Percentiles rank a stretch among this genome's conserved stretches.
These are phyloP conservation scores for Metschnikowia drakensbergensis DNA, from an alignment of 805 yeast species.

Conservation along the genomic window DNA sequence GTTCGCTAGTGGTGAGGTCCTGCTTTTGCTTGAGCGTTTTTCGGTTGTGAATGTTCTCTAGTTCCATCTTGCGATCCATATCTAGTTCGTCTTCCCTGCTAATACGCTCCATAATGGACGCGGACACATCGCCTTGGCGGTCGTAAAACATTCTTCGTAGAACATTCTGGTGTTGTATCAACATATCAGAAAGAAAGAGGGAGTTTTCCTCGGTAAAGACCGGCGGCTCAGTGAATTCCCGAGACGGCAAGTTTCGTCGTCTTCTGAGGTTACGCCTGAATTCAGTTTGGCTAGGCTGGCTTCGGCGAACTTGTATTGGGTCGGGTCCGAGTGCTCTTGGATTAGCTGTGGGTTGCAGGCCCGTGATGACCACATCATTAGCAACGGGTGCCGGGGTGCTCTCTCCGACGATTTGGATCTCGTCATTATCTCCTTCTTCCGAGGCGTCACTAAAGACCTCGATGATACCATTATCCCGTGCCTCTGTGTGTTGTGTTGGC, in stretches of 20 bases:
- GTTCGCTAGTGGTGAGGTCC: conserved; percentile 21
- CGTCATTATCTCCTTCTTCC: conserved; percentile 12
- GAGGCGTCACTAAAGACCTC: conserved; percentile 15
- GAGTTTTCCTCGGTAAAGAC: neutral
- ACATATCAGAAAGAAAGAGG: conserved; percentile 5
- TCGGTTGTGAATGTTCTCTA: conserved; percentile 30
- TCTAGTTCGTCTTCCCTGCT: conserved; percentile 39
- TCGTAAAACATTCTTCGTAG: conserved; percentile 5
- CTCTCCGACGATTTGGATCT: conserved; percentile 16
- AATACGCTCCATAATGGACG: conserved; percentile 36
- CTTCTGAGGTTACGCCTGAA: conserved; percentile 8
- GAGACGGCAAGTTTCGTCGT: conserved; percentile 8
- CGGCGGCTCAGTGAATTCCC: neutral
- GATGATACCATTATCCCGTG: conserved; percentile 9
- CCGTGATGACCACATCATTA: conserved; percentile 17
- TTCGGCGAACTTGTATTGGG: neutral
- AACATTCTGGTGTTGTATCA: conserved; percentile 7
- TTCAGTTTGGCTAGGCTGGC: neutral
- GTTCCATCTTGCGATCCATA: conserved; percentile 29
- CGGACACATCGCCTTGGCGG: conserved; percentile 14
- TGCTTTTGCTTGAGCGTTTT: conserved; percentile 29
- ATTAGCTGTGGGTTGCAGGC: conserved; percentile 8
- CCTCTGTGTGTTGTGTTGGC: neutral
- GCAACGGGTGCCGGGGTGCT: neutral
- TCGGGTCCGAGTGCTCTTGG: neutral